Evolutionary conservation across 2,329 filamentous ascomycete genomes (phyloP).

Genomic region (Periconia digitata): DNA sequence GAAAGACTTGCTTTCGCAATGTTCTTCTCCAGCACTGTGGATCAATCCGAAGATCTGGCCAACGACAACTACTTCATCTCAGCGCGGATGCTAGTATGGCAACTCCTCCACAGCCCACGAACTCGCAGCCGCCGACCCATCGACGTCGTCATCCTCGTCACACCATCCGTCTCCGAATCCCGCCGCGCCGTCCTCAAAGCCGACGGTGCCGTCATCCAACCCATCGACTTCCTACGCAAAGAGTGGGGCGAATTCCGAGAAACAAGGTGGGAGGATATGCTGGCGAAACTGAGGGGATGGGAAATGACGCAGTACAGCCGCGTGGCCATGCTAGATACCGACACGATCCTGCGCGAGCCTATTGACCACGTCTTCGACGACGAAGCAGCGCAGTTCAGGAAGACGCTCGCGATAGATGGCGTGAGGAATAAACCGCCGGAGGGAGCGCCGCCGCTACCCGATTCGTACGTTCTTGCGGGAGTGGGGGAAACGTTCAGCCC

Average conservation of each 20-base stretch:
- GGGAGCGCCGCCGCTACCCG: background rate
- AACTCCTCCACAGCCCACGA: constrained; percentile 42
- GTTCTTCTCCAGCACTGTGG: constrained; percentile 4
- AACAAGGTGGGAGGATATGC: constrained; percentile 15
- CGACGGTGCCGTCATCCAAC: constrained; percentile 44
- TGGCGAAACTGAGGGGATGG: constrained; percentile 45
- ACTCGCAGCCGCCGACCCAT: constrained; percentile 29
- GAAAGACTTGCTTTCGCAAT: constrained; percentile 6
- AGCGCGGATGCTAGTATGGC: constrained; percentile 43
- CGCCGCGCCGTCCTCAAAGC: constrained; percentile 28
- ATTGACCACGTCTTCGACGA: constrained; percentile 42
- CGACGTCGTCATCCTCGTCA: constrained; percentile 44
- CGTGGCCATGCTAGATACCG: constrained; percentile 41
- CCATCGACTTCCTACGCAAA: constrained; percentile 34
- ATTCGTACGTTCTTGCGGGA: constrained; percentile 41
- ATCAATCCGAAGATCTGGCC: constrained; percentile 5
- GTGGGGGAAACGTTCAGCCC: constrained; percentile 31
- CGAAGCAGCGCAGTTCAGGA: constrained; percentile 9
- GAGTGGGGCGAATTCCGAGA: constrained; percentile 1
- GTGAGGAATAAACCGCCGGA: background rate
- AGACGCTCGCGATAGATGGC: background rate
- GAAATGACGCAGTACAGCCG: constrained; percentile 40
- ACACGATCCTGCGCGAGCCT: constrained; percentile 32
- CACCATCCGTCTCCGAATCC: constrained; percentile 19
- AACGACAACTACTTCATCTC: constrained; percentile 41